Conservation (phyloP, 352 stramenopile genomes). For the Phytophthora fragariae region DNA sequence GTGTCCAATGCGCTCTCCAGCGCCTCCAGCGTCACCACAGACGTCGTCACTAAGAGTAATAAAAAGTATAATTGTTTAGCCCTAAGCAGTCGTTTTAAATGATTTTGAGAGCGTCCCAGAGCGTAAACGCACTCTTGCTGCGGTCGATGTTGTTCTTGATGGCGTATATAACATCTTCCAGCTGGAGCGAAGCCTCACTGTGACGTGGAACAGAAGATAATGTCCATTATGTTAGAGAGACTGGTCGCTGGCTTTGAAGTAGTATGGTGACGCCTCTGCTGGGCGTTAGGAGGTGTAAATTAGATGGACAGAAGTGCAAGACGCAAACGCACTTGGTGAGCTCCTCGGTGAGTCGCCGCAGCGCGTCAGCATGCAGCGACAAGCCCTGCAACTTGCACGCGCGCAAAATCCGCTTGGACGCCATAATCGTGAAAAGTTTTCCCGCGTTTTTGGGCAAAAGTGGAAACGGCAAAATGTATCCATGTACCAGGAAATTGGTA, state of each 20-base stretch:
- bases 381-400: constrained; percentile 88
- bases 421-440: constrained; percentile 47
- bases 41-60: constrained; percentile 68
- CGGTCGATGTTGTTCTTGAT: constrained; percentile 92
- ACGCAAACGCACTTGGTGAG: constrained; percentile 58
- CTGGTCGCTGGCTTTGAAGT: neutral
- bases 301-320: constrained; percentile 7
- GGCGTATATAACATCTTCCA: constrained; percentile 86
- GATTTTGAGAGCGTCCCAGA: neutral
- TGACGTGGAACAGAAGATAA: constrained; percentile 2
- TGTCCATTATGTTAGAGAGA: constrained; percentile 6
- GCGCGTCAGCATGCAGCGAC: constrained; percentile 76
- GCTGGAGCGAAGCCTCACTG: constrained; percentile 77
- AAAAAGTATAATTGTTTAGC: constrained; percentile 5
- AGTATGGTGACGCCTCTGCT: constrained; percentile 10
- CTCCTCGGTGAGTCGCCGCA: constrained; percentile 70
- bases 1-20: constrained; percentile 86
- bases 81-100: neutral
- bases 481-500: constrained; percentile 28
- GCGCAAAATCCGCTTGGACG: constrained; percentile 83
- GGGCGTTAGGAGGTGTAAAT: constrained; percentile 9
- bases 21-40: constrained; percentile 83
- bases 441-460: constrained; percentile 22
- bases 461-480: constrained; percentile 19
- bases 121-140: constrained; percentile 72